Evolutionary conservation across 352 stramenopile species (phyloP), one percentile per base, ranked within the genome.

Genomic region (Pythium rhizo-oryzae): DNA sequence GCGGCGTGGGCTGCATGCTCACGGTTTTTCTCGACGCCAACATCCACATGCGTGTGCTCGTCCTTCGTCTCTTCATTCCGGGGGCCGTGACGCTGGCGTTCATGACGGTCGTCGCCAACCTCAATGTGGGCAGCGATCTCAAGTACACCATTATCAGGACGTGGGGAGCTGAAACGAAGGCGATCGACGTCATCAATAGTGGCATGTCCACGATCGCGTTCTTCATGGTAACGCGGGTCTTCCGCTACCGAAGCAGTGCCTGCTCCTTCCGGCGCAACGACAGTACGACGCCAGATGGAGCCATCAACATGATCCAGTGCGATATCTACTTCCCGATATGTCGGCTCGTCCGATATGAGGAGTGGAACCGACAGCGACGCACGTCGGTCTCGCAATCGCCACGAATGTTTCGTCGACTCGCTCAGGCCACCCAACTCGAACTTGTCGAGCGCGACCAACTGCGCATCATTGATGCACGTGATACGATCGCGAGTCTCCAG

Each of bases 1-100:
- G 54, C 41, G 58, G 37, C 6, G n/a, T 19, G 9, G 23, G 21
- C 19, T 71, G 50, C 43, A 15, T 44, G 50, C 30, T 66, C 4
- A 64, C 53, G 5, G 21, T 66, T 6, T 71, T 71, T n/a, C 51
- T 71, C 11, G 65, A 71, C 51, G 65, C 65, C 0, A 71, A 71
- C 30, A 41, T 71, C 18, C 58, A 66, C 41, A 49, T 66, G 50
- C 56, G 51, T 24, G 35, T 58, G 24, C 12, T 65, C 25, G 47
- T 65, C 15, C 19, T 71, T 11, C 65, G 65, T 1, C n/a, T 65
- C 0, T 66, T 71, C 49, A 35, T 71, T n/a, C 9, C 33, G 3
- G 65, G 57, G 16, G 41, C 57, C 1, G 28, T 61, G 1, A 39
- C 19, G 19, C 30, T 71, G 8, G 19, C 62, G 2, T 51, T 62